A percentile compares a stretch with the other conserved stretches of the same genome.
phyloP scores from a whole-genome alignment of 208 protist species.

The Leishmania aethiopica region DNA sequence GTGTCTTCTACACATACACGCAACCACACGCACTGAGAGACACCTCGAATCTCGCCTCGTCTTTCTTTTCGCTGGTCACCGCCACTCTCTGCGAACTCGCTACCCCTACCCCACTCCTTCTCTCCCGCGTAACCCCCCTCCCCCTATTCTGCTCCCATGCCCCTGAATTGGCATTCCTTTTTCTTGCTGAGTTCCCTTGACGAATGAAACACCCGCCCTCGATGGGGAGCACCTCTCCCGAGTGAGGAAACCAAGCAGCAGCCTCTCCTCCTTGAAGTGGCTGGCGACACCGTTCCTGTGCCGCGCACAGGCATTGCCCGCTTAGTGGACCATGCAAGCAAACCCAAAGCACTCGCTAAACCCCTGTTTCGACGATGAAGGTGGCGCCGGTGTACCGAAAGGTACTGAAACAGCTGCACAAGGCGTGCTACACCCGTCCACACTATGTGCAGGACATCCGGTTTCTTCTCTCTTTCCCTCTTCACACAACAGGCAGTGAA shows the following conservation, averaged over 20 bases:
- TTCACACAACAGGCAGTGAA: conserved; percentile 9
- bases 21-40: not conserved
- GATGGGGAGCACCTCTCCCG: not conserved
- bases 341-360: not conserved
- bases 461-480: conserved; percentile 75
- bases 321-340: not conserved
- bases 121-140: not conserved
- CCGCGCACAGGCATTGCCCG: not conserved
- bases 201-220: not conserved
- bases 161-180: not conserved
- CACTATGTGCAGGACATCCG: conserved; percentile 80
- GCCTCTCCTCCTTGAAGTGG: not conserved
- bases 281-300: not conserved
- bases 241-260: not conserved
- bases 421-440: conserved; percentile 38
- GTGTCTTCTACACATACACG: not conserved
- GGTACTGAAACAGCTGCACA: conserved; percentile 62
- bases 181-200: not conserved
- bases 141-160: not conserved
- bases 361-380: conserved; percentile 32
- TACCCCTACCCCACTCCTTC: not conserved
- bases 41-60: not conserved
- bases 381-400: conserved; percentile 56
- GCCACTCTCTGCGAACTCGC: not conserved
- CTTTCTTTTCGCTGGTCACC: not conserved